A percentile compares a stretch with the other conserved stretches of the same genome.
phyloP scores from a whole-genome alignment of 2,329 filamentous ascomycete genomes.

The Pleomassaria siparia region DNA sequence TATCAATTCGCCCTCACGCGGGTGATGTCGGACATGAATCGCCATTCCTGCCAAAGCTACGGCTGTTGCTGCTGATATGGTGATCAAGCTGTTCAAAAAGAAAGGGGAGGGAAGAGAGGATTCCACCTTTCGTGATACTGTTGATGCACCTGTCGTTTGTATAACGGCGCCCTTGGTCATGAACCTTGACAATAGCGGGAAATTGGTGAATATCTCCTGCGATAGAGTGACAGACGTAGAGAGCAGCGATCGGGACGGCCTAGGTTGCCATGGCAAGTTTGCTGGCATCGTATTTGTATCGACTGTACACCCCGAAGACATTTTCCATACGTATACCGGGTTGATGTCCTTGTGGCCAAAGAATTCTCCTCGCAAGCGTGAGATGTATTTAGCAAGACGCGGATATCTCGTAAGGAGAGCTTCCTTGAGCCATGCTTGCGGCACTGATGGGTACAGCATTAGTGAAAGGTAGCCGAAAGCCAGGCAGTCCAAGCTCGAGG shows the following conservation, averaged over 20 bases:
- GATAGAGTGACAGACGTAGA: slow-evolving; percentile 4
- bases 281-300: slow-evolving; percentile 2
- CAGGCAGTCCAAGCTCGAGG: slow-evolving; percentile 74
- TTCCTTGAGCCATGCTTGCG: slow-evolving; percentile 63
- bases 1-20: slow-evolving; percentile 35
- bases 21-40: slow-evolving; percentile 34
- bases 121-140: slow-evolving; percentile 8
- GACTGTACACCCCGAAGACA: slow-evolving; percentile 11
- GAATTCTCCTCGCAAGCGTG: slow-evolving; percentile 34
- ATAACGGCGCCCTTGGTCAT: slow-evolving; percentile 11
- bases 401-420: slow-evolving; percentile 55
- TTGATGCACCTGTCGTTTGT: slow-evolving; percentile 8
- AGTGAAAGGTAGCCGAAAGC: slow-evolving; percentile 77
- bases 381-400: slow-evolving; percentile 42
- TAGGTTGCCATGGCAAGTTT: slow-evolving; percentile 29
- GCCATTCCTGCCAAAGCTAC: slow-evolving; percentile 32
- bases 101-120: slow-evolving; percentile 34
- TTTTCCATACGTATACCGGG: slow-evolving; percentile 31
- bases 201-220: slow-evolving; percentile 24
- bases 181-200: slow-evolving; percentile 26
- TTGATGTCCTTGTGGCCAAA: slow-evolving; percentile 24
- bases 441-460: slow-evolving; percentile 64
- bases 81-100: slow-evolving; percentile 25
- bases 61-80: slow-evolving; percentile 21
- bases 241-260: slow-evolving; percentile 1